Evolutionary conservation across 176 grass and related monocot species (phyloP), one percentile per base, ranked within the genome.

Genomic region (Triticum timopheevii): DNA sequence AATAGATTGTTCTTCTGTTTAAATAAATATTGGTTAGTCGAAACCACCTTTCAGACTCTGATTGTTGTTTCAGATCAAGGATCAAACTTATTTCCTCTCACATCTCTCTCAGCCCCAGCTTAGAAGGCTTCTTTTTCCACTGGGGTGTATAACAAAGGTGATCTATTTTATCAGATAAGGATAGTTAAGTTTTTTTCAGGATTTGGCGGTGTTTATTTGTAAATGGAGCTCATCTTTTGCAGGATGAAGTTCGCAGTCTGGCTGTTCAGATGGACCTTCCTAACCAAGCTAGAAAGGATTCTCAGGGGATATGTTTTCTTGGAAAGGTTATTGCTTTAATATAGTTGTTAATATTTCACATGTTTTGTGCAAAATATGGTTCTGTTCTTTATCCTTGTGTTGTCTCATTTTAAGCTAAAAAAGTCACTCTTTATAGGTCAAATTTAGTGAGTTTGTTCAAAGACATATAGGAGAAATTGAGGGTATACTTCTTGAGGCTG

Each of bases 61-160:
- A 45, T 87, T 65, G 7, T 47, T 81, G 42, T 86, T 93, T 56
- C 90, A 99, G 97, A 73, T 99, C 30, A 96, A 99, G 85, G 97
- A 96, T 93, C 94, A 96, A 82, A 99, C 94, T 13, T 99, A 96
- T 92, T 99, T 99, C 64, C 97, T 99, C 40, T 99, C 97, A 5
- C 94, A 96, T 90, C 84, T 99, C 81, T 99, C 94, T 35, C 94
- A 96, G 19, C 39, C 62, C 62, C 94, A 96, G 88, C 94, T 96
- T 84, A 92, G 78, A 89, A 96, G 85, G 85, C 94, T 99, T 93
- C 87, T 99, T 72, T 99, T 99, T 74, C 97, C 97, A 28, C 88
- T 99, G 79, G 94, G 97, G 5, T 87, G 94, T 80, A 82, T 96
- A 44, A 80, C 73, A 80, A 99, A 99, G 94, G 97, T 99, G 76